Percentiles rank a stretch among this genome's conserved stretches.
Evolutionary conservation across 495 filamentous ascomycete species (phyloP).

Genomic region (Friedmanniomyces endolithicus): DNA sequence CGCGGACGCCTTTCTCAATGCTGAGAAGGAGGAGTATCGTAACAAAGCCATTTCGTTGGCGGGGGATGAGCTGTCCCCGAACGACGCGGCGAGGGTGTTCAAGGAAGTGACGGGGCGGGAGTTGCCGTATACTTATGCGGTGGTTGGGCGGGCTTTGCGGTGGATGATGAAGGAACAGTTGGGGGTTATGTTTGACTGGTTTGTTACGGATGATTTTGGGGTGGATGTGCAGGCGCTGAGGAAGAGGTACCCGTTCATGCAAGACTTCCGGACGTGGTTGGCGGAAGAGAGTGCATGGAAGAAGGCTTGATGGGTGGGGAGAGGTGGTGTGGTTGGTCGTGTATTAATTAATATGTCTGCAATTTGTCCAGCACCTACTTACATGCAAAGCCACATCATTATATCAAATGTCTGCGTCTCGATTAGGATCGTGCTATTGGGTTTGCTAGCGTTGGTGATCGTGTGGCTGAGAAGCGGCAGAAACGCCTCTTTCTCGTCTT

Average conservation of each 20-base stretch:
- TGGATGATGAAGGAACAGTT: conserved; percentile 15
- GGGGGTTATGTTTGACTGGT: conserved; percentile 22
- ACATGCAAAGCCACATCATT: no score
- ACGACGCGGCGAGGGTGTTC: conserved; percentile 14
- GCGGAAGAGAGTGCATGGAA: conserved; percentile 9
- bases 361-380: no score
- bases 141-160: conserved; percentile 9
- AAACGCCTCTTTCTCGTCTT: no score
- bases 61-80: conserved; percentile 16
- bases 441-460: no score
- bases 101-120: conserved; percentile 14
- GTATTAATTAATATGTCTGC: no score
- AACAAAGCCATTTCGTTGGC: conserved; percentile 19
- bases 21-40: conserved; percentile 8
- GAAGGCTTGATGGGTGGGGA: neutral
- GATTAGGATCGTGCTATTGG: no score
- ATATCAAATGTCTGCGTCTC: no score
- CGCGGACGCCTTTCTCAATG: conserved; percentile 25
- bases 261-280: conserved; percentile 15
- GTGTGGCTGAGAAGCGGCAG: no score
- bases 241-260: conserved; percentile 11
- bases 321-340: no score
- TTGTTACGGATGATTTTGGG: conserved; percentile 3
- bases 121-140: conserved; percentile 13
- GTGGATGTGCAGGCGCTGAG: conserved; percentile 12